Percentiles rank a stretch among this genome's conserved stretches.
Conservation (phyloP, 768 basidiomycete species). For the Psilocybe tampanensis region DNA sequence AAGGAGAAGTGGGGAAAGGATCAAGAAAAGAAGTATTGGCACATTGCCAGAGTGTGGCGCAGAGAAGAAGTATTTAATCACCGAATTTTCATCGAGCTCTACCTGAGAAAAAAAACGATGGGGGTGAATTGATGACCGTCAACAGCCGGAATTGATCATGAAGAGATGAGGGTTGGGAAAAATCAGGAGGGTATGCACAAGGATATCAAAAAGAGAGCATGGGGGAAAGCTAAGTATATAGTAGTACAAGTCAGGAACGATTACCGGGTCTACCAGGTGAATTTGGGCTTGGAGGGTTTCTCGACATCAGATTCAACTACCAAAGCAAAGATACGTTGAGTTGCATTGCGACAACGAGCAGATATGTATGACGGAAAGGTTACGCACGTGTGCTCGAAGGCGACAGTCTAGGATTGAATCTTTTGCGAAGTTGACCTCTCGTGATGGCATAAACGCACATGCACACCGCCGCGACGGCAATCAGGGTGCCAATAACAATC, state of each 20-base stretch:
- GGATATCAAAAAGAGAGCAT: neutral
- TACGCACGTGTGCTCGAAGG: slow-evolving; percentile 1
- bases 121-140: neutral
- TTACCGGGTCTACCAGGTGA: slow-evolving; percentile 1
- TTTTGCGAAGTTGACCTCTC: slow-evolving; percentile 1
- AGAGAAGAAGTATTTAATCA: neutral
- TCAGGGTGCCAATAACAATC: slow-evolving; percentile 16
- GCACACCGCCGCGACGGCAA: neutral
- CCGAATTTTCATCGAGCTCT: neutral
- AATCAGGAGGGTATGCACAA: neutral
- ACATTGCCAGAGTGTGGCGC: neutral
- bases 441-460: neutral
- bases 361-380: neutral
- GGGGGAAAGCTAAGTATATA: neutral
- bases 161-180: neutral
- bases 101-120: neutral
- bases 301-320: slow-evolving; percentile 5
- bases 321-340: neutral
- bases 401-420: slow-evolving; percentile 2
- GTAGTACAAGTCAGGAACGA: neutral
- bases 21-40: neutral
- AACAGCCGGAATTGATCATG: neutral
- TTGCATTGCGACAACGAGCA: neutral
- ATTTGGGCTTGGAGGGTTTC: neutral
- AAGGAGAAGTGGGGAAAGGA: too few species aligned